A percentile compares a stretch with the other conserved stretches of the same genome.
Evolutionary conservation across 2,329 filamentous ascomycete genomes (phyloP).

Genomic region (Phialocephala sp.): DNA sequence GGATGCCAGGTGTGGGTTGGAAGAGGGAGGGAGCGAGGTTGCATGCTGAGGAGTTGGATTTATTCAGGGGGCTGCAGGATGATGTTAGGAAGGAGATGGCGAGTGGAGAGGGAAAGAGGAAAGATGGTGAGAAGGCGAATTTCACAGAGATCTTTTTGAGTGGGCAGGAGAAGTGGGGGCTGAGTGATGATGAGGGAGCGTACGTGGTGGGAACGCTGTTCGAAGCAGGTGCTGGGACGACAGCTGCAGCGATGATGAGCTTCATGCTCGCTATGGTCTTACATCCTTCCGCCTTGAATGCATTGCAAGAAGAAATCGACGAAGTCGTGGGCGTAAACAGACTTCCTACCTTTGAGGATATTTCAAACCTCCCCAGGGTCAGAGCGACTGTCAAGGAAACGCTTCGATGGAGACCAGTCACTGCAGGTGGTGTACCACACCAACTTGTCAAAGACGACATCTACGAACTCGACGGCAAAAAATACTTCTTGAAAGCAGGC

Average conservation of each 20-base stretch:
- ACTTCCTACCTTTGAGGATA: conserved; percentile 54
- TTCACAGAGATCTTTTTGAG: conserved; percentile 40
- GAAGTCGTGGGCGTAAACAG: conserved; percentile 51
- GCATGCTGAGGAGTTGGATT: conserved; percentile 28
- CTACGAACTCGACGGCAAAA: conserved; percentile 44
- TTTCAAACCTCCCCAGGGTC: conserved; percentile 49
- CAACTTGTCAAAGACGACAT: conserved; percentile 57
- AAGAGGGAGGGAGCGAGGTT: conserved; percentile 30
- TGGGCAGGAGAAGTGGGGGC: conserved; percentile 28
- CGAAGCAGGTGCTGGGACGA: conserved; percentile 46
- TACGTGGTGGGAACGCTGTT: conserved; percentile 44
- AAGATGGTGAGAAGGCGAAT: conserved; percentile 23
- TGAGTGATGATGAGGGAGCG: conserved; percentile 37
- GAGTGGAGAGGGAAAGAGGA: conserved; percentile 39
- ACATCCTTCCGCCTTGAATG: not conserved
- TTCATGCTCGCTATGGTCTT: conserved; percentile 33
- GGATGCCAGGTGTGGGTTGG: conserved; percentile 34
- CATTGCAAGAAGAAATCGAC: conserved; percentile 41
- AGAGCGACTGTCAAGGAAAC: conserved; percentile 54
- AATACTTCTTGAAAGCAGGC: conserved; percentile 22
- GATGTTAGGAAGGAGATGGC: conserved; percentile 39
- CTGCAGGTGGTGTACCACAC: conserved; percentile 59
- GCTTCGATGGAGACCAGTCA: conserved; percentile 51
- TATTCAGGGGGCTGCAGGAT: conserved; percentile 35
- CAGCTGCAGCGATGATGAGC: conserved; percentile 38